These are phyloP conservation scores for Phytophthora colocasiae DNA, from an alignment of 352 stramenopile species.

Conservation along the genomic window DNA sequence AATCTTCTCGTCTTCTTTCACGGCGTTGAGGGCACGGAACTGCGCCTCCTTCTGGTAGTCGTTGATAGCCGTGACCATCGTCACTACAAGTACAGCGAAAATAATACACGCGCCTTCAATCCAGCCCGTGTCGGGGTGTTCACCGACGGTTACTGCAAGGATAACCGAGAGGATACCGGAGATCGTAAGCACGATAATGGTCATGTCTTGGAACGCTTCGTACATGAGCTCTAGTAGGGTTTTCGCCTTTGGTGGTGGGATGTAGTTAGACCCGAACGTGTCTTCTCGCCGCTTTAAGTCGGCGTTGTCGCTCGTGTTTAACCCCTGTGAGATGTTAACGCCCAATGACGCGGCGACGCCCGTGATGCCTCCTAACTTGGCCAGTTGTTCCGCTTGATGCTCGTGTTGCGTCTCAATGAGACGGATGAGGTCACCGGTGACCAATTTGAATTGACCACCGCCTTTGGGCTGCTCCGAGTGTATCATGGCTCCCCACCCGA, in stretches of 20 bases:
- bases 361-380: conserved; percentile 58
- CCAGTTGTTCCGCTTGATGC: conserved; percentile 59
- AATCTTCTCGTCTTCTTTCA: conserved; percentile 87
- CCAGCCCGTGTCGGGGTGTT: conserved; percentile 76
- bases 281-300: conserved; percentile 65
- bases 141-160: conserved; percentile 55
- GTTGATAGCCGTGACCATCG: conserved; percentile 90
- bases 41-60: conserved; percentile 94
- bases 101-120: conserved; percentile 94
- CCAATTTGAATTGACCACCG: conserved; percentile 51
- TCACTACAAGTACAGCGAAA: conserved; percentile 91
- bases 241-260: conserved; percentile 59
- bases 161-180: conserved; percentile 68
- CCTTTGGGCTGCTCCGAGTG: conserved; percentile 38
- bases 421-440: conserved; percentile 63
- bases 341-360: conserved; percentile 56
- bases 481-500: conserved; percentile 36
- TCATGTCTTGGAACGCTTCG: conserved; percentile 88
- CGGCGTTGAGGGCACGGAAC: conserved; percentile 87
- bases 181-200: conserved; percentile 69
- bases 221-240: conserved; percentile 84
- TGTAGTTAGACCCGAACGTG: conserved; percentile 75
- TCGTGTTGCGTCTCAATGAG: conserved; percentile 79
- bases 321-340: conserved; percentile 54
- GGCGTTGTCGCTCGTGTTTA: conserved; percentile 53